phyloP scores from a whole-genome alignment of 116 monocot species.

The Trichopus zeylanicus region DNA sequence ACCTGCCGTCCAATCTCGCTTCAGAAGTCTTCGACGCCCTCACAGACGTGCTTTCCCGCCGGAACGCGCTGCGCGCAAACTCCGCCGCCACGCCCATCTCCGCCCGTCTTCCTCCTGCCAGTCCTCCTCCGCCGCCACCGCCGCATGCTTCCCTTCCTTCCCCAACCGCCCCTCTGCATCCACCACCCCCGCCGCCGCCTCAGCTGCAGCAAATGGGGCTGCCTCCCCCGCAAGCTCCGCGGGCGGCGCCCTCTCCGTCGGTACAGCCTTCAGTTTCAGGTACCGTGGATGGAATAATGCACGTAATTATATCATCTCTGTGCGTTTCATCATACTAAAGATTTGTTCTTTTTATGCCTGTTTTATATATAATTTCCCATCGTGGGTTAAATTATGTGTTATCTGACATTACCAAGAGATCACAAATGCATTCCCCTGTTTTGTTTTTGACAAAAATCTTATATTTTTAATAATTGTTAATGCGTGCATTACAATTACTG shows the following conservation, averaged over 20 bases:
- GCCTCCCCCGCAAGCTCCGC: too few species aligned
- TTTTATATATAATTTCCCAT: background rate
- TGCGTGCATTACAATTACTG: too few species aligned
- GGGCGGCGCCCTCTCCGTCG: constrained; percentile 1
- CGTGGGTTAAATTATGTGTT: background rate
- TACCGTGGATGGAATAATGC: too few species aligned
- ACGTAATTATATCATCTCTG: too few species aligned
- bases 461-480: too few species aligned
- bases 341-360: too few species aligned
- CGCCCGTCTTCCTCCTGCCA: constrained; percentile 4
- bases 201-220: too few species aligned
- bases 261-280: constrained; percentile 31
- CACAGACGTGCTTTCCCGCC: constrained; percentile 50
- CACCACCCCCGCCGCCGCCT: constrained; percentile 8
- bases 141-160: too few species aligned
- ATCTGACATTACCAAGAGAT: too few species aligned
- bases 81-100: background rate
- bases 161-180: background rate
- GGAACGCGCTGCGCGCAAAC: constrained; percentile 12
- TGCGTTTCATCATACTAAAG: too few species aligned
- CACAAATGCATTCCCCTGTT: too few species aligned
- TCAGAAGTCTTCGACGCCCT: constrained; percentile 55
- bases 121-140: constrained; percentile 5
- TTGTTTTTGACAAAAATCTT: too few species aligned
- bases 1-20: constrained; percentile 58